phyloP scores from a whole-genome alignment of 345 rosid genomes.

The Erucastrum elatum region DNA sequence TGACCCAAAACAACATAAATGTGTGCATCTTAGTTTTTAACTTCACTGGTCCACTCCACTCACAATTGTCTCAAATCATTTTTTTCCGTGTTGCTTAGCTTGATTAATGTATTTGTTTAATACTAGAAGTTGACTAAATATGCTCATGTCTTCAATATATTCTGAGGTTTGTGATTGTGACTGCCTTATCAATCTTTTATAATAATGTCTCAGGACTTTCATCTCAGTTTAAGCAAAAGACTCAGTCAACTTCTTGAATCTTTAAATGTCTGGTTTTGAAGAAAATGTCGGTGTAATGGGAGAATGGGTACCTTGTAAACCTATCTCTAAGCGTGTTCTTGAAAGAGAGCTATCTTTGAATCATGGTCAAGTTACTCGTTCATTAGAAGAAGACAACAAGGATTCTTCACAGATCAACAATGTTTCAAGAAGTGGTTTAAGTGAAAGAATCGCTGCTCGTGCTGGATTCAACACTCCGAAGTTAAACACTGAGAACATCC shows the following conservation, averaged over 20 bases:
- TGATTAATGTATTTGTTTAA: not conserved
- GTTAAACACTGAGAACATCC: slow-evolving; percentile 69
- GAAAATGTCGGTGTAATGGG: slow-evolving; percentile 73
- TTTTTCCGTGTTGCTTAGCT: not conserved
- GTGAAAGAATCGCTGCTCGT: slow-evolving; percentile 80
- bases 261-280: slow-evolving; percentile 65
- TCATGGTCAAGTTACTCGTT: slow-evolving; percentile 22
- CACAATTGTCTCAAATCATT: slow-evolving; percentile 7
- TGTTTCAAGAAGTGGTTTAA: slow-evolving; percentile 56
- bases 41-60: slow-evolving; percentile 14
- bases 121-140: not conserved
- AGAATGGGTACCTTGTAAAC: slow-evolving; percentile 82
- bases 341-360: slow-evolving; percentile 45
- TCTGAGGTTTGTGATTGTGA: slow-evolving; percentile 12
- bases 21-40: not conserved
- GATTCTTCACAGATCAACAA: slow-evolving; percentile 35
- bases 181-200: not conserved
- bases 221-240: not conserved
- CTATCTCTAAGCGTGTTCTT: slow-evolving; percentile 46
- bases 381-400: slow-evolving; percentile 29
- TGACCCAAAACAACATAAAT: not conserved
- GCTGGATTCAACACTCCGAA: slow-evolving; percentile 85
- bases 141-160: not conserved
- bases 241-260: slow-evolving; percentile 20
- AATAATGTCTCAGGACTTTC: slow-evolving; percentile 13